Evolutionary conservation across 1,139 yeast species (phyloP).

Genomic region (Lizanozyma gosingica): DNA sequence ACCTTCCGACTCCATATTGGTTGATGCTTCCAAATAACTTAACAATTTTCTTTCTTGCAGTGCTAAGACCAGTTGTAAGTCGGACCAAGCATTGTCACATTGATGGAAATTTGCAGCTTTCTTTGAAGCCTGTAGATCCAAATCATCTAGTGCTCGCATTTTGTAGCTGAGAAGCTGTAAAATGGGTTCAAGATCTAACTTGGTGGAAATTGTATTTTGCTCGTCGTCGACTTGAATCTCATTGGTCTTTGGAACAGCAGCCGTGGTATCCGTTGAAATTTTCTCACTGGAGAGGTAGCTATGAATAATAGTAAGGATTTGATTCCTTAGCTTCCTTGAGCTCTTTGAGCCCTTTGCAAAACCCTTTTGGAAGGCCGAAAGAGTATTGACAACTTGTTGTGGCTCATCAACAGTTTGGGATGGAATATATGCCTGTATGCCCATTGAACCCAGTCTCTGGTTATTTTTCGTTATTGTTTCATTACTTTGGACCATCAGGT

Average conservation of each 20-base stretch:
- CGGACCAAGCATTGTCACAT: slow-evolving; percentile 6
- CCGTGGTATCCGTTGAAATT: background rate
- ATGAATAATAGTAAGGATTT: slow-evolving; percentile 6
- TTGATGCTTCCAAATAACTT: background rate
- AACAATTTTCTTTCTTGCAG: background rate
- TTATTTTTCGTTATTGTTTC: background rate
- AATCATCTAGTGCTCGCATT: slow-evolving; percentile 20
- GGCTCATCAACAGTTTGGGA: slow-evolving; percentile 5
- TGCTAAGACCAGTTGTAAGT: background rate
- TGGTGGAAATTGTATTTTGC: slow-evolving; percentile 24
- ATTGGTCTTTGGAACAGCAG: background rate
- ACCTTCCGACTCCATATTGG: background rate
- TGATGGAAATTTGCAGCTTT: slow-evolving; percentile 23
- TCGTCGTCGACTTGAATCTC: slow-evolving; percentile 19
- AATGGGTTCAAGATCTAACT: slow-evolving; percentile 29
- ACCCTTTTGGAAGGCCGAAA: slow-evolving; percentile 27
- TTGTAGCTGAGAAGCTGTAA: slow-evolving; percentile 20
- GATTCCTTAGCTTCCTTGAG: slow-evolving; percentile 18
- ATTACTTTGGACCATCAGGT: background rate
- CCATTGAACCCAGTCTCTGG: too few relatives aligned
- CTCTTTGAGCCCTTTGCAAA: slow-evolving; percentile 24
- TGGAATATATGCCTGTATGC: too few relatives aligned
- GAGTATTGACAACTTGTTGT: slow-evolving; percentile 16
- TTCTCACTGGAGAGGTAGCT: background rate
- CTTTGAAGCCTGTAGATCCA: slow-evolving; percentile 17